These are phyloP conservation scores for Pythium sp. DNA, from an alignment of 352 stramenopile species.

Conservation along the genomic window DNA sequence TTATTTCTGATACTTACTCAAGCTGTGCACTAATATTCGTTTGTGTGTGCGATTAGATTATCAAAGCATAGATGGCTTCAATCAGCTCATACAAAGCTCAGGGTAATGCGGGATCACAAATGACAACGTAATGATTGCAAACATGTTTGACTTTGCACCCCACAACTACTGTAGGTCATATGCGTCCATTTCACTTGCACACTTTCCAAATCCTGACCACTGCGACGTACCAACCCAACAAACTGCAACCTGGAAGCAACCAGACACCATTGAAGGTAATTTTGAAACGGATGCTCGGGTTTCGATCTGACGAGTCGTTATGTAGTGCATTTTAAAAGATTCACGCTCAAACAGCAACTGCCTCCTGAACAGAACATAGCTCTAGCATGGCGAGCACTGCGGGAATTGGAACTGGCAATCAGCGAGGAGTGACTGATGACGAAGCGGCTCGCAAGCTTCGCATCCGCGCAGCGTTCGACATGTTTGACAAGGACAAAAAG, in stretches of 20 bases:
- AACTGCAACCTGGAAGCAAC: neutral
- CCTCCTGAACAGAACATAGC: neutral
- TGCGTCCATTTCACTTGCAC: neutral
- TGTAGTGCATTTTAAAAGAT: neutral
- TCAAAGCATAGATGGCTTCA: neutral
- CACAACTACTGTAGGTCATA: neutral
- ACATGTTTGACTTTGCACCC: neutral
- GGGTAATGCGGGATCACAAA: neutral
- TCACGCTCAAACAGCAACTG: neutral
- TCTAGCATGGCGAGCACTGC: slow-evolving; percentile 6
- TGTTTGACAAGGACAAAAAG: slow-evolving; percentile 93
- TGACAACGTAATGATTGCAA: neutral
- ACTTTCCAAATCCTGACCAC: neutral
- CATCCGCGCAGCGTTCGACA: slow-evolving; percentile 84
- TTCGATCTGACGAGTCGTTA: neutral
- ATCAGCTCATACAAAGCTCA: neutral
- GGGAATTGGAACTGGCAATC: slow-evolving; percentile 22
- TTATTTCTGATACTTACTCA: neutral
- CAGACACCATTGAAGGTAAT: neutral
- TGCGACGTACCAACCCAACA: neutral
- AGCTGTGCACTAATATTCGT: neutral
- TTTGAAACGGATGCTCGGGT: slow-evolving; percentile 1
- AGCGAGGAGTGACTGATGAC: slow-evolving; percentile 33
- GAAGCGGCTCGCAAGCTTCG: slow-evolving; percentile 41
- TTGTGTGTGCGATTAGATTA: neutral